phyloP scores from a whole-genome alignment of 768 basidiomycete species.

The Termitomyces sp. region DNA sequence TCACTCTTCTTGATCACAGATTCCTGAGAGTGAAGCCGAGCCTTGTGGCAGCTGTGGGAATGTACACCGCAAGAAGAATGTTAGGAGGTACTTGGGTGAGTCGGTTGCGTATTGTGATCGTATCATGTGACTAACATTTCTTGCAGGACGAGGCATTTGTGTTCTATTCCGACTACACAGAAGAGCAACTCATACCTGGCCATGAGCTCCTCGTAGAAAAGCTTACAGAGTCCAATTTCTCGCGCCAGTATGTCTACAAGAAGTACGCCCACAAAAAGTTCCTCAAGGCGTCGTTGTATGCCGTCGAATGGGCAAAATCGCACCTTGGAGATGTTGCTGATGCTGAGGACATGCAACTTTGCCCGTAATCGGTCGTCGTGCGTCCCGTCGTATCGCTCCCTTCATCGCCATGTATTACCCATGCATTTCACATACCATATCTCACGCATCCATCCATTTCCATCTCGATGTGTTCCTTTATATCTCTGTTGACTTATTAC shows the following conservation, averaged over 20 bases:
- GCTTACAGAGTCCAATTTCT: constrained; percentile 73
- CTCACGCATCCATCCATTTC: constrained; percentile 7
- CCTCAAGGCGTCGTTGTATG: constrained; percentile 83
- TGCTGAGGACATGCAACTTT: constrained; percentile 42
- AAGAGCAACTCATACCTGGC: constrained; percentile 79
- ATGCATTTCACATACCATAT: constrained; percentile 10
- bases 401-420: constrained; percentile 14
- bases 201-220: constrained; percentile 80
- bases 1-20: constrained; percentile 86
- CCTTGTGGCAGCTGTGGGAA: constrained; percentile 90
- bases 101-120: constrained; percentile 16
- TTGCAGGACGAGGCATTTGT: constrained; percentile 84
- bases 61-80: constrained; percentile 96
- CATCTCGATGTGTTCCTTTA: constrained; percentile 17
- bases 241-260: constrained; percentile 84
- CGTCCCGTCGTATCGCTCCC: constrained; percentile 17
- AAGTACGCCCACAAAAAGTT: constrained; percentile 99
- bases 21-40: constrained; percentile 94
- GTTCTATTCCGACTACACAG: constrained; percentile 89
- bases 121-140: constrained; percentile 34
- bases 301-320: constrained; percentile 66
- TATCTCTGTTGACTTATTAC: constrained; percentile 17
- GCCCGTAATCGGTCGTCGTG: constrained; percentile 27
- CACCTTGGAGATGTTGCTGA: constrained; percentile 36
- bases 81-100: constrained; percentile 94